Evolutionary conservation across 306 rosid genomes (phyloP).

Genomic region (Coriaria nepalensis): DNA sequence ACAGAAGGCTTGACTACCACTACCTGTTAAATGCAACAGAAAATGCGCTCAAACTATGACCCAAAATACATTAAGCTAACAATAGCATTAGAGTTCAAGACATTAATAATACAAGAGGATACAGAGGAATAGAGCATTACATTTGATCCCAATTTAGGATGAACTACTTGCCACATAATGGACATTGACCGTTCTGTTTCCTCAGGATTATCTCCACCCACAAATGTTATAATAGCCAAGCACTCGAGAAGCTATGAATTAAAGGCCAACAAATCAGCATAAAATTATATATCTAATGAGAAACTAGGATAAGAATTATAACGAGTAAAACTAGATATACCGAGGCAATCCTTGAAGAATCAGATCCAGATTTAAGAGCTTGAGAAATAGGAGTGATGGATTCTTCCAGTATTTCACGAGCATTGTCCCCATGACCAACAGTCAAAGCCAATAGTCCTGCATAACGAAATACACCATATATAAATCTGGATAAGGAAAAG

Average conservation of each 20-base stretch:
- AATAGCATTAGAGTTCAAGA: background rate
- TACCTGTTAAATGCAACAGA: conserved; percentile 27
- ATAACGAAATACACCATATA: conserved; percentile 4
- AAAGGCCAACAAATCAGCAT: conserved; percentile 5
- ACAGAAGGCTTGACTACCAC: conserved; percentile 62
- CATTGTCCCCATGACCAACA: conserved; percentile 60
- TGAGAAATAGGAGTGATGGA: conserved; percentile 39
- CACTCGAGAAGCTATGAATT: conserved; percentile 65
- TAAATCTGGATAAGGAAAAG: background rate
- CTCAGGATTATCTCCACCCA: conserved; percentile 73
- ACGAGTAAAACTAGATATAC: conserved; percentile 25
- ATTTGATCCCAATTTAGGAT: conserved; percentile 66
- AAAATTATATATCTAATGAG: background rate
- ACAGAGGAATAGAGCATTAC: conserved; percentile 22
- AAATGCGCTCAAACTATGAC: too few species aligned
- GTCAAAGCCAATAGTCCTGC: conserved; percentile 77
- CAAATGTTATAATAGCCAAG: conserved; percentile 71
- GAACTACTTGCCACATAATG: conserved; percentile 85
- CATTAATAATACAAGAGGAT: background rate
- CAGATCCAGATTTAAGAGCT: conserved; percentile 45
- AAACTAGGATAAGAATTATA: background rate
- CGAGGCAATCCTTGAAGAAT: conserved; percentile 34
- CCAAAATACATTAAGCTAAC: too few species aligned
- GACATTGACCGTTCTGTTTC: conserved; percentile 80
- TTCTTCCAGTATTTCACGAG: conserved; percentile 65